A percentile compares a stretch with the other conserved stretches of the same genome.
Evolutionary conservation across 208 protist species (phyloP).

Genomic region (Hexamita inflata): DNA sequence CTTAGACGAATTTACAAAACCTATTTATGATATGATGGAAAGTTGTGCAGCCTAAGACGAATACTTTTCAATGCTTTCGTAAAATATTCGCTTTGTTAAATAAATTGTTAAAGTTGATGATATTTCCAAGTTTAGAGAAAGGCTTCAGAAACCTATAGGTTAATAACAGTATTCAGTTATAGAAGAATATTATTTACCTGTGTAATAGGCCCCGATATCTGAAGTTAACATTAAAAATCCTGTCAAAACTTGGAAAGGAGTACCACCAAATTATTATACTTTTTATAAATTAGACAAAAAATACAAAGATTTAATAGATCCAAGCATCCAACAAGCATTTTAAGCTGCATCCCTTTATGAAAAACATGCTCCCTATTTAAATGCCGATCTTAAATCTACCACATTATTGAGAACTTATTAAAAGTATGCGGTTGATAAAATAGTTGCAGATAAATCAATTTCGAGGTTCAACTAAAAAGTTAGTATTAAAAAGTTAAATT

Average conservation of each 20-base stretch:
- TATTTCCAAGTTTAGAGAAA: not conserved
- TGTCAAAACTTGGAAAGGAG: not conserved
- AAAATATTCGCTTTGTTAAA: not conserved
- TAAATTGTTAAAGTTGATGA: not conserved
- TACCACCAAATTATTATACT: not conserved
- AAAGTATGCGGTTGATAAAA: not conserved
- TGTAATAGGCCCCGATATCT: not conserved
- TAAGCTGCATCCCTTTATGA: not conserved
- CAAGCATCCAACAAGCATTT: not conserved
- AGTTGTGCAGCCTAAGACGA: not conserved
- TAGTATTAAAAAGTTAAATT: constrained; percentile 4
- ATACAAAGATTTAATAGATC: not conserved
- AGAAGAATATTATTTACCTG: not conserved
- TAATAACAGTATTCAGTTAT: too few species aligned
- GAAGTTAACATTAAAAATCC: too few species aligned
- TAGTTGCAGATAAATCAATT: not conserved
- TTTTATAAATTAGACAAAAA: not conserved
- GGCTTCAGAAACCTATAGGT: not conserved
- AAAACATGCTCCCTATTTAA: not conserved
- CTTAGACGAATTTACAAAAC: not conserved
- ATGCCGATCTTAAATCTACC: constrained; percentile 9
- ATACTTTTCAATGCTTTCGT: not conserved
- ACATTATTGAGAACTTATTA: constrained; percentile 15
- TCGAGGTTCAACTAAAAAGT: not conserved
- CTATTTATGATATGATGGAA: not conserved